These are phyloP conservation scores for Chrysoporthe austroafricana DNA, from an alignment of 2,329 filamentous ascomycete genomes.

Conservation along the genomic window DNA sequence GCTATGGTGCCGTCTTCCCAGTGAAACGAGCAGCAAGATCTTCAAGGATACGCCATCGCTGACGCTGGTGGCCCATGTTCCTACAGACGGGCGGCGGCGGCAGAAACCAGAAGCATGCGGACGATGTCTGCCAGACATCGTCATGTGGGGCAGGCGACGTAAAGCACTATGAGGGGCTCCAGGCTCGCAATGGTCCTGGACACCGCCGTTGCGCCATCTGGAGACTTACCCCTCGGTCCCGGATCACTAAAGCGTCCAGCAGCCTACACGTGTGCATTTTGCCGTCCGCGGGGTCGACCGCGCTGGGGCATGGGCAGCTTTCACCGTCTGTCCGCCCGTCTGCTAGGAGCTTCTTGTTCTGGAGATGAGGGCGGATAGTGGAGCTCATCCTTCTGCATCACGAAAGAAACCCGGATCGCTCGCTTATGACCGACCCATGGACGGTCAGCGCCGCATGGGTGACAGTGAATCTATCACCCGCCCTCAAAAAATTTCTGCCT, in stretches of 20 bases:
- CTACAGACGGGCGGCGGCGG: neutral
- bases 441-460: conserved; percentile 21
- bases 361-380: conserved; percentile 23
- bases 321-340: conserved; percentile 18
- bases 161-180: conserved; percentile 6
- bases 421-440: conserved; percentile 28
- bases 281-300: conserved; percentile 17
- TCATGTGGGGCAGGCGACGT: conserved; percentile 10
- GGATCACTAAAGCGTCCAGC: neutral
- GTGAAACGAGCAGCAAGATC: too few species aligned
- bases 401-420: conserved; percentile 30
- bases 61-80: neutral
- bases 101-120: neutral
- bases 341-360: conserved; percentile 26
- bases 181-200: conserved; percentile 5
- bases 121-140: conserved; percentile 1
- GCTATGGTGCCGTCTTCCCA: too few species aligned
- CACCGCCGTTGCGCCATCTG: conserved; percentile 4
- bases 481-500: conserved; percentile 7
- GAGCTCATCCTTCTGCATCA: conserved; percentile 26
- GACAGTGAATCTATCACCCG: conserved; percentile 17
- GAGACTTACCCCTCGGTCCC: conserved; percentile 12
- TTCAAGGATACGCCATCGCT: neutral
- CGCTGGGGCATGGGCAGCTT: conserved; percentile 9
- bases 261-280: conserved; percentile 13